Conservation (phyloP, 495 filamentous ascomycete species). For the Apodospora peruviana region DNA sequence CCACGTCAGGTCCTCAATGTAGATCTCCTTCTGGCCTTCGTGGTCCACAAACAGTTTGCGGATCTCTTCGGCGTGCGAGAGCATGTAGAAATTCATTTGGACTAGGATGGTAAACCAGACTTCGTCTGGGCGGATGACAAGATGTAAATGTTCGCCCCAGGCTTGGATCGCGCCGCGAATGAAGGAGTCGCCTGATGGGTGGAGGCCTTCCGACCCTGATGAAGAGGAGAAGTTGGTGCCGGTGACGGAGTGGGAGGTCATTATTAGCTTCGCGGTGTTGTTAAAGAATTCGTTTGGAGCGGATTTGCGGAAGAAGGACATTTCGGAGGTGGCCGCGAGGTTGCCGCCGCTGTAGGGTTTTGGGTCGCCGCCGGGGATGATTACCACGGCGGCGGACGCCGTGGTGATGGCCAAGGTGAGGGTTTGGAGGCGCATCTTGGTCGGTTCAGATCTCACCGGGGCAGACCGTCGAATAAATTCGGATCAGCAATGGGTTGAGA, state of each 20-base stretch:
- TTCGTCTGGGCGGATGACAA: constrained; percentile 52
- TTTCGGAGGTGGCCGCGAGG: constrained; percentile 3
- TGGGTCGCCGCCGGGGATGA: constrained; percentile 23
- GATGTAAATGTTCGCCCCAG: constrained; percentile 46
- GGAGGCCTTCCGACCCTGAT: constrained; percentile 1
- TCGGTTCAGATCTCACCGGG: constrained; percentile 36
- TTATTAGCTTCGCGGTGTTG: constrained; percentile 11
- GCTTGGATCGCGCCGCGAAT: constrained; percentile 42
- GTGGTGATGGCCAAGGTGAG: constrained; percentile 3
- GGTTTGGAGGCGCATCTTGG: constrained; percentile 6
- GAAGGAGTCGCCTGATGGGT: constrained; percentile 39
- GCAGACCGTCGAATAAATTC: no score
- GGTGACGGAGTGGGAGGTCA: constrained; percentile 10
- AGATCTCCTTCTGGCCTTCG: constrained; percentile 34
- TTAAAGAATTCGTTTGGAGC: constrained; percentile 20
- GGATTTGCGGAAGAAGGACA: constrained; percentile 12
- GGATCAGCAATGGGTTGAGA: no score
- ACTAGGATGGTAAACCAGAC: constrained; percentile 53
- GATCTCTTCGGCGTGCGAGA: constrained; percentile 39
- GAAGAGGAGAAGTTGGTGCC: background rate
- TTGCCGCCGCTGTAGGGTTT: constrained; percentile 10
- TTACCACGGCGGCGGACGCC: constrained; percentile 10
- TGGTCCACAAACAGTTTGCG: constrained; percentile 39
- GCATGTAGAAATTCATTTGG: constrained; percentile 51
- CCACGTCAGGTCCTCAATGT: constrained; percentile 18